phyloP scores from a whole-genome alignment of 164 flowering plant species.

The Houttuynia cordata region DNA sequence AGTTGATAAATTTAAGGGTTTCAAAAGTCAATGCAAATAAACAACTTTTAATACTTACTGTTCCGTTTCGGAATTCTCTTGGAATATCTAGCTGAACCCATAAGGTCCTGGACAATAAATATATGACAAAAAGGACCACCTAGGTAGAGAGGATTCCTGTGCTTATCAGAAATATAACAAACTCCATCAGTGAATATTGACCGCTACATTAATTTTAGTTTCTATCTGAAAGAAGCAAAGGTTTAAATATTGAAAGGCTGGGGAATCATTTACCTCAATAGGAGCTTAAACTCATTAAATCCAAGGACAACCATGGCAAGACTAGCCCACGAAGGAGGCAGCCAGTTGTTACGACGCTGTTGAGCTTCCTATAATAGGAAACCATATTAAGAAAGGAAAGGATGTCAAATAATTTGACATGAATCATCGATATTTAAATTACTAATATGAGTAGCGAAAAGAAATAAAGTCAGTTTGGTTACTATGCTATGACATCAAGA shows the following conservation, averaged over 20 bases:
- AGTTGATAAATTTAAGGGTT: too few relatives aligned
- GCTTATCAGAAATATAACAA: neutral
- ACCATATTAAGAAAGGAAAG: neutral
- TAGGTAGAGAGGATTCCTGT: slow-evolving; percentile 74
- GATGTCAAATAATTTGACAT: neutral
- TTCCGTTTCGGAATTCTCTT: slow-evolving; percentile 45
- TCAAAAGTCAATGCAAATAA: too few relatives aligned
- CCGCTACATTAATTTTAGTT: too few relatives aligned
- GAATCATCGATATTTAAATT: too few relatives aligned
- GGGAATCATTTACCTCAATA: slow-evolving; percentile 32
- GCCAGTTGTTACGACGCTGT: slow-evolving; percentile 53
- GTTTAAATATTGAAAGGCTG: neutral
- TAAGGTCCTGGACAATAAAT: slow-evolving; percentile 36
- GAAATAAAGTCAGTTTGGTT: too few relatives aligned
- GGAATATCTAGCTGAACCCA: slow-evolving; percentile 63
- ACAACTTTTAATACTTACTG: slow-evolving; percentile 45
- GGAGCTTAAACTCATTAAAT: slow-evolving; percentile 61
- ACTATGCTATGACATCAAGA: too few relatives aligned
- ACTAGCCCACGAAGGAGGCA: slow-evolving; percentile 88
- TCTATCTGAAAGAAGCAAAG: neutral
- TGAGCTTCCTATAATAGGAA: slow-evolving; percentile 42
- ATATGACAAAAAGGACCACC: slow-evolving; percentile 29
- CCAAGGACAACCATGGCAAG: slow-evolving; percentile 54
- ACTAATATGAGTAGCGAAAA: too few relatives aligned
- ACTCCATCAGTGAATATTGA: neutral